Conservation (phyloP, 371 early-diverging fungal species). For the Mortierella sp. region DNA sequence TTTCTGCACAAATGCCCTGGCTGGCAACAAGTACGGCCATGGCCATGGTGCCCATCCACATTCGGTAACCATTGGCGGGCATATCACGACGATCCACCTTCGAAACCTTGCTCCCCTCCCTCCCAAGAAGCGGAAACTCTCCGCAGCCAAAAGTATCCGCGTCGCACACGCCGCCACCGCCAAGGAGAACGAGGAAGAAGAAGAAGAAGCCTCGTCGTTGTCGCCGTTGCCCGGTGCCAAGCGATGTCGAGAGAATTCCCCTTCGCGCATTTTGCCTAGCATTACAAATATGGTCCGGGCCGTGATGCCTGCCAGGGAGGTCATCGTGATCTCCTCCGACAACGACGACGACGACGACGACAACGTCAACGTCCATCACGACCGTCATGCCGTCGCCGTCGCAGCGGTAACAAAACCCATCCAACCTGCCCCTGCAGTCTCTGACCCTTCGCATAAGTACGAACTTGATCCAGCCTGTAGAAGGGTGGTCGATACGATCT, state of each 20-base stretch:
- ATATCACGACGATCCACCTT: slow-evolving; percentile 19
- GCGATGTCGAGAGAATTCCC: not conserved
- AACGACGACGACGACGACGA: slow-evolving; percentile 15
- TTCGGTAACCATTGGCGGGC: slow-evolving; percentile 23
- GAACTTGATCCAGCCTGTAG: slow-evolving; percentile 26
- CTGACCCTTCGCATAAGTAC: slow-evolving; percentile 22
- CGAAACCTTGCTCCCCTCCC: slow-evolving; percentile 16
- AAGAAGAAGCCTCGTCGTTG: not conserved
- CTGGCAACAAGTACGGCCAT: not conserved
- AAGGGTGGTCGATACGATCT: slow-evolving; percentile 40
- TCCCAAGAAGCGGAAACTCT: slow-evolving; percentile 13
- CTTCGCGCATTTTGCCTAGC: slow-evolving; percentile 6
- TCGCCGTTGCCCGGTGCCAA: slow-evolving; percentile 4
- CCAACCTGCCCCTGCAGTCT: not conserved
- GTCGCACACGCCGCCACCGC: not conserved
- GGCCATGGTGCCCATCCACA: slow-evolving; percentile 12
- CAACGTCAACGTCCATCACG: not conserved
- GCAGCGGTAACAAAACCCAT: not conserved
- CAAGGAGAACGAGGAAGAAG: not conserved
- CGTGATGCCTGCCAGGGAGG: slow-evolving; percentile 7
- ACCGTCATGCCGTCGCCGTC: not conserved
- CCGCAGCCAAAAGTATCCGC: slow-evolving; percentile 10
- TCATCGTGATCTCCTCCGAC: slow-evolving; percentile 52
- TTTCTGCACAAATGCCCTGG: not conserved
- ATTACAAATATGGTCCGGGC: not conserved